A percentile compares a stretch with the other conserved stretches of the same genome.
phyloP scores from a whole-genome alignment of 2,329 filamentous ascomycete species.

The Calonectria ilicicola region DNA sequence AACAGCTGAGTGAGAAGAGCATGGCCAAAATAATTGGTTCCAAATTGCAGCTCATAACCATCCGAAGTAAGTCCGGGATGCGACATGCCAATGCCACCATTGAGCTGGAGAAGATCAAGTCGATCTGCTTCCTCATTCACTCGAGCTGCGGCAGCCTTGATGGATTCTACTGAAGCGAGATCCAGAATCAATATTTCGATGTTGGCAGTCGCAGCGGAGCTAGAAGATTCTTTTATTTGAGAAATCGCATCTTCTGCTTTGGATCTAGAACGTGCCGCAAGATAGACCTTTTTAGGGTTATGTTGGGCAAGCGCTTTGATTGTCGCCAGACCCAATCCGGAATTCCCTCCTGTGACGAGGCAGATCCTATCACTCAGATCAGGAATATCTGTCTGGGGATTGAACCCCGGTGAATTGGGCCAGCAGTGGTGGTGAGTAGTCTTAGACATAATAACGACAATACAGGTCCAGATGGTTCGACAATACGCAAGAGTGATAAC shows the following conservation, averaged over 20 bases:
- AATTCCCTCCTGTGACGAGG: conserved; percentile 17
- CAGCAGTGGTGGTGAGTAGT: not conserved
- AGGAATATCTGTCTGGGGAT: conserved; percentile 17
- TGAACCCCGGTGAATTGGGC: not conserved
- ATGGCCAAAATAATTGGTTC: conserved; percentile 20
- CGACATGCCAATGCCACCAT: conserved; percentile 6
- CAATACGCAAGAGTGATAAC: not conserved
- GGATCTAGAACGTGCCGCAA: conserved; percentile 10
- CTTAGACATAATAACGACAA: not conserved
- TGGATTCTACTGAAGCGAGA: conserved; percentile 7
- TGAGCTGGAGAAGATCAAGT: conserved; percentile 18
- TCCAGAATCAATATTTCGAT: conserved; percentile 16
- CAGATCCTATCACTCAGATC: conserved; percentile 8
- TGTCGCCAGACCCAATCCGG: conserved; percentile 14
- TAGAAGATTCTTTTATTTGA: not conserved
- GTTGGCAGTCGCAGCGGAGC: not conserved
- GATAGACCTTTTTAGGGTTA: conserved; percentile 10
- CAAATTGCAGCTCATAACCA: conserved; percentile 21
- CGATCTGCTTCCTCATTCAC: conserved; percentile 10
- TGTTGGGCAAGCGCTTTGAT: conserved; percentile 17
- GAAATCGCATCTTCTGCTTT: not conserved
- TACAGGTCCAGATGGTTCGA: not conserved
- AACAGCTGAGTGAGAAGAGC: conserved; percentile 18
- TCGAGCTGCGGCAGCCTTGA: conserved; percentile 10
- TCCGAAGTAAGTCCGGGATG: not conserved